Evolutionary conservation across 306 rosid genomes (phyloP), one percentile per base, ranked within the genome.

Genomic region (Trifolium repens): DNA sequence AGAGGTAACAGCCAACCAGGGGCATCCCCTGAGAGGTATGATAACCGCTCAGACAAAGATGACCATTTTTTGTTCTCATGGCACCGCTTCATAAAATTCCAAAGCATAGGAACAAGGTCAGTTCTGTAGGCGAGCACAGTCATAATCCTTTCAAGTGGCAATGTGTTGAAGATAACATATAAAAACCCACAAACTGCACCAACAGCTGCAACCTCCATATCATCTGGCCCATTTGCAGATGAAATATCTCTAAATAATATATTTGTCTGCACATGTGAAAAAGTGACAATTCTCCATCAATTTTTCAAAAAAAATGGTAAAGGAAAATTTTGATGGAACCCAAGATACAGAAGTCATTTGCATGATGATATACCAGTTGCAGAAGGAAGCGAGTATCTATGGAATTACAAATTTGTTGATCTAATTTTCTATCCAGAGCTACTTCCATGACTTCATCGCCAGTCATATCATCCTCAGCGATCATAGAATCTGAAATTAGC

Each of bases 1-100:
- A 94, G 84, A 69, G 98, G 97, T 73, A 94, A 85, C 54, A 94
- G 86, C 98, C 97, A 94, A 78, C 98, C 98, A 83, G 97, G 97
- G 13, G 94, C 88, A 84, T 91, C 98, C 63, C 96, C 97, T 8
- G 96, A 84, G 60, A 91, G 89, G 85, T 82, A 87, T 67, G 92
- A 83, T 76, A 89, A 72, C 75, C 81, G 81, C 82, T 86, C 94
- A 75, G 96, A 88, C 88, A 94, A 84, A 58, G 89, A 86, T 43
- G 87, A 77, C 98, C 98, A 91, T 71, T 86, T 91, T 78, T 90
- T 88, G 65, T 91, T 89, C 81, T 90, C 96, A 64, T 91, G 93
- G 86, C 98, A 94, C 72, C 85, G 88, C 78, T 90, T 94, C 89
- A 94, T 91, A 85, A 94, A 94, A 70, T 74, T 91, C 98, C 98